Conservation (phyloP, 1,139 yeast genomes). For the Debaryomyces subglobosus region DNA sequence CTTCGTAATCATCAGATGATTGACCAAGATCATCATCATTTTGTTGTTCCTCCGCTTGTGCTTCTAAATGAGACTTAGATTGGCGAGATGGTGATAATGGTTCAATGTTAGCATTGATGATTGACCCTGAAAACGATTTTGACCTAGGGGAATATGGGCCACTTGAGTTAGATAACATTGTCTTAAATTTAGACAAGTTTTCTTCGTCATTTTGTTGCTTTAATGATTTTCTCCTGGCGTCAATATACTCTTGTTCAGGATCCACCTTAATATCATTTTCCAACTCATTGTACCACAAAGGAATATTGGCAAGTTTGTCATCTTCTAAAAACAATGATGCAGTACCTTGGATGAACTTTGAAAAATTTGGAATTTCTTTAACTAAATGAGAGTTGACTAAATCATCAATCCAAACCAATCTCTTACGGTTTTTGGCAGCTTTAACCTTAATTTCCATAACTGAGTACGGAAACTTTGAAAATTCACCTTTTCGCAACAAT, state of each 20-base stretch:
- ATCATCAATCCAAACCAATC: constrained; percentile 83
- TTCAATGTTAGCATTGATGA: constrained; percentile 16
- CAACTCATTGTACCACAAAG: constrained; percentile 93
- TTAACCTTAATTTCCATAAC: constrained; percentile 87
- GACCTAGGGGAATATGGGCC: constrained; percentile 39
- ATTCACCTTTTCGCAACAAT: constrained; percentile 84
- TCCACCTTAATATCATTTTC: constrained; percentile 77
- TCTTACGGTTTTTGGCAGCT: constrained; percentile 41
- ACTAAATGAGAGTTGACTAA: constrained; percentile 81
- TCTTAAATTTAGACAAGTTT: constrained; percentile 47
- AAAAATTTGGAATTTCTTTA: constrained; percentile 88
- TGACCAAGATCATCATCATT: constrained; percentile 21
- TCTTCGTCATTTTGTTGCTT: constrained; percentile 50
- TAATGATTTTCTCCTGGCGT: constrained; percentile 46
- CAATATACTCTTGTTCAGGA: constrained; percentile 73
- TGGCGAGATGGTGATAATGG: constrained; percentile 5
- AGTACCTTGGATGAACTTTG: constrained; percentile 89
- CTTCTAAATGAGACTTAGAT: not conserved
- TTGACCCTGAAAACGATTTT: constrained; percentile 47
- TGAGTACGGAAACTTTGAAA: constrained; percentile 81
- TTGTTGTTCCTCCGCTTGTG: not conserved
- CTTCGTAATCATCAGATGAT: constrained; percentile 42
- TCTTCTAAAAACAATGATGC: constrained; percentile 87
- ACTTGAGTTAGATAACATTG: constrained; percentile 39
- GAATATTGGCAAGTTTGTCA: constrained; percentile 85